A percentile compares a stretch with the other conserved stretches of the same genome.
phyloP scores from a whole-genome alignment of 1,284 basidiomycete species.

The Veloporphyrellus conicus region DNA sequence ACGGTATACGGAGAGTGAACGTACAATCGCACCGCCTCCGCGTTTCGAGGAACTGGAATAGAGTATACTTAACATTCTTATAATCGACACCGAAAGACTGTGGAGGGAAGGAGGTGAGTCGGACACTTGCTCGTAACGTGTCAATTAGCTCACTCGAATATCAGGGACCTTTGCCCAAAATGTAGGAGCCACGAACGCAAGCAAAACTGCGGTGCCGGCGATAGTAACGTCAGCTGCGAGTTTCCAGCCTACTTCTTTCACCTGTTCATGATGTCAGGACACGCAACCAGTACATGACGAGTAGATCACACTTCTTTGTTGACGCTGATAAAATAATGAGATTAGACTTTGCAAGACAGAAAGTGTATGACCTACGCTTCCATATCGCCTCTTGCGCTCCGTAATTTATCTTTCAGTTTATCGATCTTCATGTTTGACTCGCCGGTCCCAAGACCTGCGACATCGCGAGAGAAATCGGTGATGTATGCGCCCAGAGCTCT shows the following conservation, averaged over 20 bases:
- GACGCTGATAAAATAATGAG: conserved; percentile 7
- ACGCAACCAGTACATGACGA: too few species aligned
- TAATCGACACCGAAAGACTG: conserved; percentile 11
- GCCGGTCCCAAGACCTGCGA: conserved; percentile 7
- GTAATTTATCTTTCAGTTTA: conserved; percentile 3
- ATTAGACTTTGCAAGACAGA: background rate
- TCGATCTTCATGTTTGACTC: conserved; percentile 11
- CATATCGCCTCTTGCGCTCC: conserved; percentile 10
- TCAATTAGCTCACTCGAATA: conserved; percentile 2
- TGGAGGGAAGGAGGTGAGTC: background rate
- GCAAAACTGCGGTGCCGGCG: conserved; percentile 16
- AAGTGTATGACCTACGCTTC: conserved; percentile 12
- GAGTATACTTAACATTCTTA: conserved; percentile 1
- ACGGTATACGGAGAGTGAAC: too few species aligned
- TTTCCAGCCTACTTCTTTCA: conserved; percentile 20
- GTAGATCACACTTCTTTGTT: conserved; percentile 13
- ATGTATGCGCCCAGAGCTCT: conserved; percentile 18
- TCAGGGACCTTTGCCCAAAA: conserved; percentile 11
- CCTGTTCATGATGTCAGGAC: conserved; percentile 8
- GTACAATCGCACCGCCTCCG: conserved; percentile 6
- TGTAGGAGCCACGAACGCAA: conserved; percentile 12
- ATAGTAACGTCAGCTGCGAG: conserved; percentile 15
- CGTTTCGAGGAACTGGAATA: conserved; percentile 5
- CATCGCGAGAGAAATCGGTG: conserved; percentile 10
- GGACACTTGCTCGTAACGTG: too few species aligned